phyloP scores from a whole-genome alignment of 495 filamentous ascomycete species.

The Hypoxylon rickii region DNA sequence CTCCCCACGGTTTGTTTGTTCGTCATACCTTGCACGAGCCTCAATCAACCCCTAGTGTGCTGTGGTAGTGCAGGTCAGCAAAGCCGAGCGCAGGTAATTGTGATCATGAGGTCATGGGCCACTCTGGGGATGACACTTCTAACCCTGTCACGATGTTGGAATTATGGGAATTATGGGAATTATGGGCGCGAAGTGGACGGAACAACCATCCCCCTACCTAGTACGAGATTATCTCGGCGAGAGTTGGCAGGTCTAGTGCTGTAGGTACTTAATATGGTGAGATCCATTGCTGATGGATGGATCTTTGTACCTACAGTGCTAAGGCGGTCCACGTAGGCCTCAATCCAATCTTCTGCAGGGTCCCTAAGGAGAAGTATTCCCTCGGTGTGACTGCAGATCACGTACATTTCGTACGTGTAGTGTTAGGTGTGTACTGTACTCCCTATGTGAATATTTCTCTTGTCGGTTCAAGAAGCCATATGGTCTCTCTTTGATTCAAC shows the following conservation, averaged over 20 bases:
- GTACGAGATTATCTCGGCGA: no score
- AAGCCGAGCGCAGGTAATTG: slow-evolving; percentile 4
- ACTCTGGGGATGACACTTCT: slow-evolving; percentile 14
- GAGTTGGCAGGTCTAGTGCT: no score
- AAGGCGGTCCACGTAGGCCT: slow-evolving; percentile 28
- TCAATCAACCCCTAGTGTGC: slow-evolving; percentile 25
- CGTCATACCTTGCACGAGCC: slow-evolving; percentile 36
- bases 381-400: slow-evolving; percentile 36
- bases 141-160: neutral
- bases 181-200: neutral
- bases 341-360: slow-evolving; percentile 36
- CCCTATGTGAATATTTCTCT: neutral
- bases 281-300: no score
- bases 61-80: no score
- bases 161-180: neutral
- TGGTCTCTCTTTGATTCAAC: neutral
- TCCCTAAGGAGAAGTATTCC: slow-evolving; percentile 27
- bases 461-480: no score
- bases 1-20: slow-evolving; percentile 18
- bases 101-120: slow-evolving; percentile 27
- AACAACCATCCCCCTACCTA: neutral
- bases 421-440: slow-evolving; percentile 5
- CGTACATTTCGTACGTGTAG: slow-evolving; percentile 16
- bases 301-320: neutral
- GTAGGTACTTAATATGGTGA: no score